Conservation (phyloP, 2,329 filamentous ascomycete species). For the Phaeosphaeria sp. region DNA sequence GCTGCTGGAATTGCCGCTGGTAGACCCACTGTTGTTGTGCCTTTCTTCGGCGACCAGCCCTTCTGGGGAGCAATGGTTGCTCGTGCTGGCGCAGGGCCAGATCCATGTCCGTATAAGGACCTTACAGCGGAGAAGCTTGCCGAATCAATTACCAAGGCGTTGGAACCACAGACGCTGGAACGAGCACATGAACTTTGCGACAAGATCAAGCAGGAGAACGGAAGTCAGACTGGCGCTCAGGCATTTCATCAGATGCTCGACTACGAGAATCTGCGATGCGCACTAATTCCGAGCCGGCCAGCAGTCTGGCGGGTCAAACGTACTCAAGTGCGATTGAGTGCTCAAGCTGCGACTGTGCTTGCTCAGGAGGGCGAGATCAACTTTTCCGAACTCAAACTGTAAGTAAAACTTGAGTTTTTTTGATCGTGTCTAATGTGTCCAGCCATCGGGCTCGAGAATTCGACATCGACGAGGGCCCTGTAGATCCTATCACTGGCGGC, state of each 20-base stretch:
- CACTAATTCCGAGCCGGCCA: conserved; percentile 36
- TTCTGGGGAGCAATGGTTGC: conserved; percentile 53
- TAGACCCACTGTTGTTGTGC: conserved; percentile 80
- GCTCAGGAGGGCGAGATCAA: conserved; percentile 45
- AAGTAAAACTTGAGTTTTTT: conserved; percentile 14
- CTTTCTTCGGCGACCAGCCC: conserved; percentile 67
- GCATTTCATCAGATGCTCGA: conserved; percentile 49
- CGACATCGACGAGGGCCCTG: conserved; percentile 48
- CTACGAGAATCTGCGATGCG: conserved; percentile 47
- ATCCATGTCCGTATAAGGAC: conserved; percentile 49
- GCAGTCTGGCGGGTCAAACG: conserved; percentile 50
- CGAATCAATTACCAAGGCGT: conserved; percentile 45
- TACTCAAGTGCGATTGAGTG: conserved; percentile 46
- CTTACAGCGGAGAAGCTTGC: conserved; percentile 49
- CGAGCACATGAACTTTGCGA: conserved; percentile 45
- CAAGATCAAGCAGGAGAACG: conserved; percentile 48
- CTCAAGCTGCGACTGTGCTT: conserved; percentile 47
- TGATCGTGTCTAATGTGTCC: conserved; percentile 11
- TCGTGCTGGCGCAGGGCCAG: conserved; percentile 49
- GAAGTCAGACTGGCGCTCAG: conserved; percentile 45
- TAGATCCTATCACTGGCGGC: conserved; percentile 56
- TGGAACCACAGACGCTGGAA: conserved; percentile 46
- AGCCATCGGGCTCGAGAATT: conserved; percentile 49
- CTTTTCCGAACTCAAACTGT: conserved; percentile 48
- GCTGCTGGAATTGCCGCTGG: conserved; percentile 84